Evolutionary conservation across 768 basidiomycete genomes (phyloP).

Genomic region (Leccinum longicurvipes): DNA sequence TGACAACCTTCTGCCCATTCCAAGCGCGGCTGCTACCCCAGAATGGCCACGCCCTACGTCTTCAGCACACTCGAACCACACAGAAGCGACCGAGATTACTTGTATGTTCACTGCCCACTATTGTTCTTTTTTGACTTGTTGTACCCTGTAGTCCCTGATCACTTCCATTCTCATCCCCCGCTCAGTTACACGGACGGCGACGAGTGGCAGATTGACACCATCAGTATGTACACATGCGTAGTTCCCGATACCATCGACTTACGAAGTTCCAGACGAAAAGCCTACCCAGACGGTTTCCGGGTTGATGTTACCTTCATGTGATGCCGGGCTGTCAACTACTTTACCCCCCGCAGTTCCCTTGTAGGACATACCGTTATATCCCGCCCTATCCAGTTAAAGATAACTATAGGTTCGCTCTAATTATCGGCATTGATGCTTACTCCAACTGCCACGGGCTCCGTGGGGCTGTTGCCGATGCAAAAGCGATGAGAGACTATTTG

Average conservation of each 20-base stretch:
- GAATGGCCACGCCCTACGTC: not conserved
- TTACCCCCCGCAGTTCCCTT: not conserved
- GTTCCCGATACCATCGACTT: not conserved
- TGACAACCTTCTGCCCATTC: not conserved
- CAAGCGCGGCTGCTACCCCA: not conserved
- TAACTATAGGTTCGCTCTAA: slow-evolving; percentile 31
- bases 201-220: not conserved
- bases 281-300: not conserved
- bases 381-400: not conserved
- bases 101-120: not conserved
- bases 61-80: not conserved
- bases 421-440: slow-evolving; percentile 45
- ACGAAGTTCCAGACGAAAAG: not conserved
- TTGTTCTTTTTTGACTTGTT: not conserved
- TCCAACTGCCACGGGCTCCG: slow-evolving; percentile 25
- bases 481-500: slow-evolving; percentile 36
- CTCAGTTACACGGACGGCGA: not conserved
- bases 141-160: not conserved
- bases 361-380: not conserved
- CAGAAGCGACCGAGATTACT: not conserved
- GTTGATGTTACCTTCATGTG: not conserved
- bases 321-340: not conserved
- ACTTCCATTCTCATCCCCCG: not conserved
- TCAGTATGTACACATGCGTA: not conserved
- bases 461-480: slow-evolving; percentile 40